Conservation (phyloP, 352 stramenopile genomes). For the Phytophthora foliorum region DNA sequence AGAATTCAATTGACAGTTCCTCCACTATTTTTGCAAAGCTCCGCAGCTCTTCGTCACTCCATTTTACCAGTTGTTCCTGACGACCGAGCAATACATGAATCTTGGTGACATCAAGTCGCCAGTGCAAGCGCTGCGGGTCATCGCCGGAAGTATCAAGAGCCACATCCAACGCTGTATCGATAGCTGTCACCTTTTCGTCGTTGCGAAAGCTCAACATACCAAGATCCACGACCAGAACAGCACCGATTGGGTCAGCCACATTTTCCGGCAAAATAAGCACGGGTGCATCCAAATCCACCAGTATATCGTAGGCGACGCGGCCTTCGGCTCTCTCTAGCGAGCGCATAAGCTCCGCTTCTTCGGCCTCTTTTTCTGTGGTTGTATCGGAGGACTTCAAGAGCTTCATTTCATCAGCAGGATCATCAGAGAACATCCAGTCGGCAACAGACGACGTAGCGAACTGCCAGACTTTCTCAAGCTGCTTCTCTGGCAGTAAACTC, state of each 20-base stretch:
- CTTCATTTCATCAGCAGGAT: conserved; percentile 39
- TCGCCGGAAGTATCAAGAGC: conserved; percentile 1
- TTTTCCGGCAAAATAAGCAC: conserved; percentile 78
- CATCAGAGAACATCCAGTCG: conserved; percentile 83
- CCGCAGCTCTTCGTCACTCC: conserved; percentile 48
- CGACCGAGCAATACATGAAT: conserved; percentile 69
- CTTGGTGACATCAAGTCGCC: conserved; percentile 67
- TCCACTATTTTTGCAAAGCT: conserved; percentile 62
- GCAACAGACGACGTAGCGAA: conserved; percentile 86
- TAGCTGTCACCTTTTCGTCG: conserved; percentile 38
- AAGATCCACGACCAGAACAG: conserved; percentile 77
- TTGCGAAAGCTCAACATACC: conserved; percentile 73
- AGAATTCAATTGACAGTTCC: conserved; percentile 71
- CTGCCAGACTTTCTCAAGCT: conserved; percentile 82
- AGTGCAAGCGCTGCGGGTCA: conserved; percentile 52
- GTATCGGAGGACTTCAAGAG: conserved; percentile 17
- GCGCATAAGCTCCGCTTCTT: conserved; percentile 49
- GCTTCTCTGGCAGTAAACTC: conserved; percentile 68
- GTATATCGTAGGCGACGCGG: conserved; percentile 63
- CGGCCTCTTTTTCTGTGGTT: conserved; percentile 42
- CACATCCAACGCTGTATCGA: conserved; percentile 21
- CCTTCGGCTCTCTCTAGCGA: conserved; percentile 47
- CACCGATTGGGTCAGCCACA: conserved; percentile 42
- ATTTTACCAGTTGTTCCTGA: conserved; percentile 47
- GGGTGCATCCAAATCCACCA: conserved; percentile 79